Evolutionary conservation across 2,329 filamentous ascomycete genomes (phyloP).

Genomic region (Colletotrichum musicola): DNA sequence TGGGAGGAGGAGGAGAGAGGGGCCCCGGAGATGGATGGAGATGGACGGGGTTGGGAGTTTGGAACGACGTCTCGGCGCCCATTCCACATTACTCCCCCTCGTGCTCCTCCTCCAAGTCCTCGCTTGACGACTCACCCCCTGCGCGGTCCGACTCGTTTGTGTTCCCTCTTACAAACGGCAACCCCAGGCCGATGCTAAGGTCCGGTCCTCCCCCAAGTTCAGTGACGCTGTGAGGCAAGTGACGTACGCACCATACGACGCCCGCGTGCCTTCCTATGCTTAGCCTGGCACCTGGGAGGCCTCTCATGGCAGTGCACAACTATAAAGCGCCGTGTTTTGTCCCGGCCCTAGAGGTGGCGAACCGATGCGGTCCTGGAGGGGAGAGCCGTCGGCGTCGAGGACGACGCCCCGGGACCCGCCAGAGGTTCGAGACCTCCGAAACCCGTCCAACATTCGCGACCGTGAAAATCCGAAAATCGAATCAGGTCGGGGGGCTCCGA

Average conservation of each 20-base stretch:
- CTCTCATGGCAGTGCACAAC: constrained; percentile 25
- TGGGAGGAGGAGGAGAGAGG: not conserved
- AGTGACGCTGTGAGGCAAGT: constrained; percentile 18
- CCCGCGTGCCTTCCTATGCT: not conserved
- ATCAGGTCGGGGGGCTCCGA: constrained; percentile 22
- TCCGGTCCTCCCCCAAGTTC: not conserved
- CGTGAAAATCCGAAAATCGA: constrained; percentile 21
- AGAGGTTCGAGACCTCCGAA: constrained; percentile 6
- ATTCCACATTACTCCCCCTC: not conserved
- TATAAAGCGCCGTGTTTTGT: constrained; percentile 38
- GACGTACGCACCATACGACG: constrained; percentile 34
- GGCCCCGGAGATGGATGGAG: constrained; percentile 1
- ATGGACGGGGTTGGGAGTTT: not conserved
- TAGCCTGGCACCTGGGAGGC: constrained; percentile 18
- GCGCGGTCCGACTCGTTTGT: not conserved
- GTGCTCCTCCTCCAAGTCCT: not conserved
- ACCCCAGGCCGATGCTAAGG: constrained; percentile 9
- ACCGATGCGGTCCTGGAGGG: not conserved
- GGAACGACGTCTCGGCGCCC: constrained; percentile 14
- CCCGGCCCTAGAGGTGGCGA: constrained; percentile 1
- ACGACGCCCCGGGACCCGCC: not conserved
- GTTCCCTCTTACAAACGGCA: constrained; percentile 9
- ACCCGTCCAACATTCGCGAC: constrained; percentile 11
- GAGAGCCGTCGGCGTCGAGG: not conserved
- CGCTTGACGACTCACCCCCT: not conserved